Evolutionary conservation across 805 yeast genomes (phyloP).

Genomic region (Yarrowia deformans): DNA sequence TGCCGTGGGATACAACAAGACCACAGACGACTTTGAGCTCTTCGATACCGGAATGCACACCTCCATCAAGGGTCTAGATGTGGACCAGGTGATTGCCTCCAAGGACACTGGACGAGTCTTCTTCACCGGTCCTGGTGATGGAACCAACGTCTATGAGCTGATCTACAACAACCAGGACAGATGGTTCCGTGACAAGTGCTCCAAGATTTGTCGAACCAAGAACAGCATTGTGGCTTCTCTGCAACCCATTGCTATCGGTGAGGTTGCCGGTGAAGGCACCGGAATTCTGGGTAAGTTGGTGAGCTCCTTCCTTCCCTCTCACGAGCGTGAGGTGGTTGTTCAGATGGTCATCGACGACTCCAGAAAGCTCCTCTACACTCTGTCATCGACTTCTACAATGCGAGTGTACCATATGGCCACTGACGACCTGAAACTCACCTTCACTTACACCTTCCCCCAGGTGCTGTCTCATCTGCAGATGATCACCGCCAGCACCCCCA

Average conservation of each 20-base stretch:
- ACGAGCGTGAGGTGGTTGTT: constrained; percentile 62
- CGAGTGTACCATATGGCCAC: constrained; percentile 72
- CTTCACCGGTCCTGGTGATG: constrained; percentile 82
- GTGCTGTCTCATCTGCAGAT: constrained; percentile 48
- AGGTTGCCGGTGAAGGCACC: constrained; percentile 23
- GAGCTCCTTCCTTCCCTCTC: constrained; percentile 46
- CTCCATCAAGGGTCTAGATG: constrained; percentile 78
- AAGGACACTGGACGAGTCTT: constrained; percentile 78
- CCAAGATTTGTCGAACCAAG: constrained; percentile 82
- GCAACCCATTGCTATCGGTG: constrained; percentile 41
- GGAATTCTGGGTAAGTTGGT: constrained; percentile 43
- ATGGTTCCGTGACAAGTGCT: constrained; percentile 85
- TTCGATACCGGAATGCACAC: constrained; percentile 85
- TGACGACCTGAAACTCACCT: constrained; percentile 50
- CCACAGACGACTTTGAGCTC: constrained; percentile 63
- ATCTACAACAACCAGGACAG: constrained; percentile 82
- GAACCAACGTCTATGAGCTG: constrained; percentile 82
- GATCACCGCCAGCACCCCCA: constrained; percentile 40
- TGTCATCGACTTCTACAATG: constrained; percentile 81
- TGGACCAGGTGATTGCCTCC: constrained; percentile 65
- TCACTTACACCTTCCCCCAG: constrained; percentile 48
- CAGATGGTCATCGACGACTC: constrained; percentile 78
- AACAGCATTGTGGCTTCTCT: constrained; percentile 58
- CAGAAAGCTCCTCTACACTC: constrained; percentile 77
- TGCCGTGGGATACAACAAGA: constrained; percentile 64